Percentiles rank a stretch among this genome's conserved stretches.
Conservation (phyloP, 2,329 filamentous ascomycete genomes). For the Blumeria hordei region DNA sequence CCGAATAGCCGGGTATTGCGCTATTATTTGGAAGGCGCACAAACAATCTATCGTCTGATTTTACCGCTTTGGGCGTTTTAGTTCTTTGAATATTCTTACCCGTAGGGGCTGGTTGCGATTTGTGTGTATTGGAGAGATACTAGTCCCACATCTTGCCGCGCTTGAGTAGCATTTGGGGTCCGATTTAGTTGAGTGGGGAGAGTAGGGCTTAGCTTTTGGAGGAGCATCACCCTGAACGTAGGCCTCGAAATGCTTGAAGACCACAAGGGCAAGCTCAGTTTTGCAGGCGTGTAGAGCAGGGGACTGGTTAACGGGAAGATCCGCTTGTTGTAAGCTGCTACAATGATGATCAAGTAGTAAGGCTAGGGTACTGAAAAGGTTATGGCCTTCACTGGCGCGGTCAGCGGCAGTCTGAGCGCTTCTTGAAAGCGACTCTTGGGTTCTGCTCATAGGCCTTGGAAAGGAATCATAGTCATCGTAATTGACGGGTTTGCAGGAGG, state of each 20-base stretch:
- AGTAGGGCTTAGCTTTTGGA: background rate
- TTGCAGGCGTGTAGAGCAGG: background rate
- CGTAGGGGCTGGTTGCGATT: background rate
- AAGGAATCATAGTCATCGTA: background rate
- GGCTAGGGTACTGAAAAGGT: background rate
- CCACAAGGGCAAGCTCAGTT: background rate
- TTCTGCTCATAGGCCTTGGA: background rate
- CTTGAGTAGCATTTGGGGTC: background rate
- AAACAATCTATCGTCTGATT: background rate
- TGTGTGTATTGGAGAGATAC: background rate
- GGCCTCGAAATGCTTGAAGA: background rate
- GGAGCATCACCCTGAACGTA: background rate
- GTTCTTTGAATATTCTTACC: background rate
- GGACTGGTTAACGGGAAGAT: background rate
- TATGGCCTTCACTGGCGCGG: background rate
- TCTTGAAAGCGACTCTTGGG: background rate
- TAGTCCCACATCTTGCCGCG: background rate
- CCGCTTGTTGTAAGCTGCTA: no score
- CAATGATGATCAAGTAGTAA: background rate
- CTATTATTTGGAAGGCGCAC: background rate
- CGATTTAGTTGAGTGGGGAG: background rate
- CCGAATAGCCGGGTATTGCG: background rate
- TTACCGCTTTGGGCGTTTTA: background rate
- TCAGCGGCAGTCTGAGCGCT: background rate
- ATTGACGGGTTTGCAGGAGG: background rate